phyloP scores from a whole-genome alignment of 805 yeast species.

The Candida nonsorbophila region DNA sequence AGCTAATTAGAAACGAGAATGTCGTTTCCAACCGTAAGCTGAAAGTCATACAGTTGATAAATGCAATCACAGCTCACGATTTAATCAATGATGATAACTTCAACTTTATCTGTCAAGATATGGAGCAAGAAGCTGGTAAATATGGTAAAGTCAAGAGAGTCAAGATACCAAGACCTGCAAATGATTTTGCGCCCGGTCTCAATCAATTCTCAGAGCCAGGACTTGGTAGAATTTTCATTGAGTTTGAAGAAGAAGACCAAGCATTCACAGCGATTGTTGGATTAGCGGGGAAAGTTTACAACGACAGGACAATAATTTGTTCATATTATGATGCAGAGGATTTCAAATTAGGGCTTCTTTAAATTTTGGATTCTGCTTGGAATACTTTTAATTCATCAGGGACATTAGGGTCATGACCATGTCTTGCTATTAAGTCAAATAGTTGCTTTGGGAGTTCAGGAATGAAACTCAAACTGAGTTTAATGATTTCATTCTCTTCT shows the following conservation, averaged over 20 bases:
- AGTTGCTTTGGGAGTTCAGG: slow-evolving; percentile 66
- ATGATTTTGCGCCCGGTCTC: slow-evolving; percentile 39
- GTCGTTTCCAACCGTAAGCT: slow-evolving; percentile 34
- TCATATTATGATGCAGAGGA: slow-evolving; percentile 58
- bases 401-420: slow-evolving; percentile 49
- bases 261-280: slow-evolving; percentile 55
- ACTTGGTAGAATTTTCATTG: slow-evolving; percentile 67
- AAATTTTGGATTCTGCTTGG: slow-evolving; percentile 5
- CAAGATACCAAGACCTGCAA: slow-evolving; percentile 58
- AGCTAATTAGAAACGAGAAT: slow-evolving; percentile 31
- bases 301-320: slow-evolving; percentile 64
- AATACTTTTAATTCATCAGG: slow-evolving; percentile 26
- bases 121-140: slow-evolving; percentile 43
- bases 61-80: slow-evolving; percentile 62
- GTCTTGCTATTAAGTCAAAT: slow-evolving; percentile 59
- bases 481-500: slow-evolving; percentile 69
- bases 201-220: slow-evolving; percentile 44
- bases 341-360: slow-evolving; percentile 39
- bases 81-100: slow-evolving; percentile 45
- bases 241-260: slow-evolving; percentile 47
- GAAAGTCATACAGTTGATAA: slow-evolving; percentile 61
- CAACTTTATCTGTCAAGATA: slow-evolving; percentile 47
- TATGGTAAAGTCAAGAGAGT: slow-evolving; percentile 50
- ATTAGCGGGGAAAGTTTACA: slow-evolving; percentile 61
- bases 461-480: slow-evolving; percentile 73